These are phyloP conservation scores for Dacryopinax primogenitus DNA, from an alignment of 768 basidiomycete species.

Conservation along the genomic window DNA sequence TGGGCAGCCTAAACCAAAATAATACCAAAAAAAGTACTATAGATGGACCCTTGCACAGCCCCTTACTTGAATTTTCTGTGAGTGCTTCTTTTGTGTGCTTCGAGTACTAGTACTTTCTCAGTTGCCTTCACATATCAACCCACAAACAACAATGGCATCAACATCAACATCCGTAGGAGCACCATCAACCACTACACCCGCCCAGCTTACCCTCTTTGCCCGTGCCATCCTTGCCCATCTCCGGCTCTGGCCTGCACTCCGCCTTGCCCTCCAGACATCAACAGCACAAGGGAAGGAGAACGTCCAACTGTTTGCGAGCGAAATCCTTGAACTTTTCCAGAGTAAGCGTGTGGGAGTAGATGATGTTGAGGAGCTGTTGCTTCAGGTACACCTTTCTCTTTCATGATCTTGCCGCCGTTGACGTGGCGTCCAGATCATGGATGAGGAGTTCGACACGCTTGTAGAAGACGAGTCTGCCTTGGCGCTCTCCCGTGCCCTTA, in stretches of 20 bases:
- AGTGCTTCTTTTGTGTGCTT: not conserved
- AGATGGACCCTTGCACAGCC: slow-evolving; percentile 9
- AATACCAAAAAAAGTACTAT: not conserved
- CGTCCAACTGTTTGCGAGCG: slow-evolving; percentile 2
- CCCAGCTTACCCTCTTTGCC: slow-evolving; percentile 22
- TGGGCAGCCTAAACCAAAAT: not conserved
- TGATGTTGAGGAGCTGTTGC: slow-evolving; percentile 18
- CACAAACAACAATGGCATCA: not conserved
- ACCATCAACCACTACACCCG: not conserved
- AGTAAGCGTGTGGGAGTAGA: not conserved
- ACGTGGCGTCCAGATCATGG: slow-evolving; percentile 16
- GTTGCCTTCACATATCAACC: not conserved
- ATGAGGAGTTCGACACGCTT: slow-evolving; percentile 22
- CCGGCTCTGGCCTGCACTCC: slow-evolving; percentile 29
- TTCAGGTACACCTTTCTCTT: slow-evolving; percentile 22
- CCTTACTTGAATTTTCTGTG: not conserved
- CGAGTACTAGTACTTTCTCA: not conserved
- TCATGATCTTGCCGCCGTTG: slow-evolving; percentile 10
- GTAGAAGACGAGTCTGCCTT: slow-evolving; percentile 12
- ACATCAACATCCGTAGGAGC: not conserved
- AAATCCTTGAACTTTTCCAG: not conserved
- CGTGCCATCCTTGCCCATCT: slow-evolving; percentile 25
- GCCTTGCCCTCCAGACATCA: slow-evolving; percentile 20
- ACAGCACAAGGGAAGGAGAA: not conserved
- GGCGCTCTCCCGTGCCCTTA: not conserved